Evolutionary conservation across 306 rosid genomes (phyloP).

Genomic region (Pyrus bretschneideri): DNA sequence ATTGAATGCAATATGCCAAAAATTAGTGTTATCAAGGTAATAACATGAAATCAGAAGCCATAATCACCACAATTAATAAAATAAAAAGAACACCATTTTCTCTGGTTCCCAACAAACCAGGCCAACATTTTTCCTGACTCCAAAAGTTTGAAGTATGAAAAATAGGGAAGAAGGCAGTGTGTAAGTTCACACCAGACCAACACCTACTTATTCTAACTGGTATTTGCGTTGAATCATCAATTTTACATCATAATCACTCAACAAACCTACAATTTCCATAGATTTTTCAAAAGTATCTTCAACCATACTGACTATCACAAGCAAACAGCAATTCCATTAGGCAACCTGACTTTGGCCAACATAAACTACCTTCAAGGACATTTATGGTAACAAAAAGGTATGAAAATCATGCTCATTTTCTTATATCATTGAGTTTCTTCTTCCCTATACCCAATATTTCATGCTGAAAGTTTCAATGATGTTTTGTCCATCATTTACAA

Average conservation of each 20-base stretch:
- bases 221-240: not conserved
- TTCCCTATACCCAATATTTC: not conserved
- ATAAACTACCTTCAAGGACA: not conserved
- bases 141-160: not conserved
- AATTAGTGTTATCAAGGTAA: not conserved
- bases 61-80: not conserved
- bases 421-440: not conserved
- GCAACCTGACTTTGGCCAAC: not conserved
- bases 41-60: not conserved
- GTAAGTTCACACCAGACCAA: not conserved
- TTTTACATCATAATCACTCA: not conserved
- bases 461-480: not conserved
- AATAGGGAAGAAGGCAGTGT: not conserved
- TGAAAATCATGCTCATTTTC: not conserved
- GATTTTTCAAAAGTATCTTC: not conserved
- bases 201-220: not conserved
- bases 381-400: not conserved
- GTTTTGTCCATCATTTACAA: not conserved
- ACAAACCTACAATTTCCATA: not conserved
- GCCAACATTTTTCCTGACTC: not conserved
- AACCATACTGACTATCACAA: not conserved
- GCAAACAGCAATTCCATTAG: not conserved
- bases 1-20: not conserved
- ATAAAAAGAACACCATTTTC: not conserved
- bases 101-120: not conserved